Conservation (phyloP, 2,329 filamentous ascomycete species). For the Talaromyces sp. region DNA sequence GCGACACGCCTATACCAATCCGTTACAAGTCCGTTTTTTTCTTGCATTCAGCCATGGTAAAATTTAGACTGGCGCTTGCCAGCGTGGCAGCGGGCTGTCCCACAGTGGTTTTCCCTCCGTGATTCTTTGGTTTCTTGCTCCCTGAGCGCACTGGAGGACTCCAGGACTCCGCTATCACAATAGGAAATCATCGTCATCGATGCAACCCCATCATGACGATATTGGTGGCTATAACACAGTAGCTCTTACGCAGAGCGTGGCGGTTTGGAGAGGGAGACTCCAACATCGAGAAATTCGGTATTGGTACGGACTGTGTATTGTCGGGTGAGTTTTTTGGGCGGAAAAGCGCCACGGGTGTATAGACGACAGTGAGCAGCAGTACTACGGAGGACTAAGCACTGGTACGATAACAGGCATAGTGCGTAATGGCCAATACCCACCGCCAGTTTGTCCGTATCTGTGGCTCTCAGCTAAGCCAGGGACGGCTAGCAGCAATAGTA, state of each 20-base stretch:
- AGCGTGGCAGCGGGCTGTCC: conserved; percentile 27
- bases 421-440: conserved; percentile 17
- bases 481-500: conserved; percentile 11
- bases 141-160: background rate
- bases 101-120: conserved; percentile 4
- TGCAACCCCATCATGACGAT: conserved; percentile 3
- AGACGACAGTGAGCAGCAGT: background rate
- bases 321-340: background rate
- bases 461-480: conserved; percentile 16
- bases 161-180: background rate
- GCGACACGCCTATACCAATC: conserved; percentile 16
- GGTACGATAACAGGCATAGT: conserved; percentile 1
- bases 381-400: too few species aligned
- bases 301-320: background rate
- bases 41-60: conserved; percentile 18
- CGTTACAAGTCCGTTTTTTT: conserved; percentile 15
- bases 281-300: background rate
- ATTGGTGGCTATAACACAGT: conserved; percentile 5
- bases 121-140: conserved; percentile 1
- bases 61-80: conserved; percentile 30
- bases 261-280: background rate
- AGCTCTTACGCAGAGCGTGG: conserved; percentile 1
- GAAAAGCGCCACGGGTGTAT: conserved; percentile 7
- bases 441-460: conserved; percentile 17
- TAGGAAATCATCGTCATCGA: conserved; percentile 10